Evolutionary conservation across 208 protist genomes (phyloP).

Genomic region (Entamoeba dispar): DNA sequence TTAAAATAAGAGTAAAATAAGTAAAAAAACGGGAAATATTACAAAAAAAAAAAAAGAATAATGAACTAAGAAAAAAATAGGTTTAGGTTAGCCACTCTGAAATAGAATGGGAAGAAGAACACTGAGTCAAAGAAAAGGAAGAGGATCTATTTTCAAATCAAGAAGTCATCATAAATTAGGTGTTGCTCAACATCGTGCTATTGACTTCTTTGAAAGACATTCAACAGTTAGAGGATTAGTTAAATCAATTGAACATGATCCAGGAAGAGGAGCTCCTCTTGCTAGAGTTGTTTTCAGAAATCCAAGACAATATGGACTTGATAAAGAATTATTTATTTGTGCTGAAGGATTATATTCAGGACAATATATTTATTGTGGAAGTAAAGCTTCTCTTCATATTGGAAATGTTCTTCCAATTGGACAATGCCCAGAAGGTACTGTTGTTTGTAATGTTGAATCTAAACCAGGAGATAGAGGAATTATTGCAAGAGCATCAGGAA

Average conservation of each 20-base stretch:
- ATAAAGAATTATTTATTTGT: constrained; percentile 77
- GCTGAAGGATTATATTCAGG: constrained; percentile 93
- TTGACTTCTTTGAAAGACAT: constrained; percentile 84
- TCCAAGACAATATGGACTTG: constrained; percentile 35
- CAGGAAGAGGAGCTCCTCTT: constrained; percentile 88
- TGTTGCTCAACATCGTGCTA: constrained; percentile 65
- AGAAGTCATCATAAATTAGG: constrained; percentile 76
- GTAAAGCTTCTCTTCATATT: constrained; percentile 67
- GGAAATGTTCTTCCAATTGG: constrained; percentile 88
- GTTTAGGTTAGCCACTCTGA: no score
- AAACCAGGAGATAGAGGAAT: constrained; percentile 75
- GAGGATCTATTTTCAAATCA: constrained; percentile 55
- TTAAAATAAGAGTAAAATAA: no score
- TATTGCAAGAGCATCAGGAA: constrained; percentile 71
- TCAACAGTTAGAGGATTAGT: constrained; percentile 68
- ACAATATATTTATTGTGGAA: constrained; percentile 89
- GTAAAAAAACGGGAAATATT: no score
- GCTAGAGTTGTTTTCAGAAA: constrained; percentile 76
- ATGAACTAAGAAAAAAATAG: no score
- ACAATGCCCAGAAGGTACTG: constrained; percentile 87
- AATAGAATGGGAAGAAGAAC: neutral
- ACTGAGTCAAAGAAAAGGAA: constrained; percentile 63
- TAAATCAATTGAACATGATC: constrained; percentile 88
- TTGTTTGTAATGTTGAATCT: constrained; percentile 91
- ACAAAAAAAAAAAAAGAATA: no score